Evolutionary conservation across 257 asterid species (phyloP).

Genomic region (Lycium barbarum): DNA sequence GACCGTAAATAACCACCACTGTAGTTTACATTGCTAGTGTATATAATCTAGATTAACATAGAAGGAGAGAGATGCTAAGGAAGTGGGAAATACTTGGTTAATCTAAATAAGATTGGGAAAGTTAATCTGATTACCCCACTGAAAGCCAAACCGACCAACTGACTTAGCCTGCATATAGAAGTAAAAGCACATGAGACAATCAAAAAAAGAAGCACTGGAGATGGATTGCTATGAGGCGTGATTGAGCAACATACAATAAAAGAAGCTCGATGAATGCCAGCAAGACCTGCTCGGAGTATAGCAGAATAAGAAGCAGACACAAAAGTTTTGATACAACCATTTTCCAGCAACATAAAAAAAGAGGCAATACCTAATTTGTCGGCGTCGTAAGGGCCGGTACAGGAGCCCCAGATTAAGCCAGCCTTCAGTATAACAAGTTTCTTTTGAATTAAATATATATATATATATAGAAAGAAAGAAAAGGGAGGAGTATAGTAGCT

Average conservation of each 20-base stretch:
- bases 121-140: constrained; percentile 59
- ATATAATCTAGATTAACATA: not conserved
- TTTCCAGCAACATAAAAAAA: not conserved
- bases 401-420: constrained; percentile 88
- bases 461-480: too few relatives aligned
- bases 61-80: not conserved
- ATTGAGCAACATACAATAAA: constrained; percentile 53
- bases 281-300: constrained; percentile 54
- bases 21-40: not conserved
- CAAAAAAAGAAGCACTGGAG: not conserved
- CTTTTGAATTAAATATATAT: not conserved
- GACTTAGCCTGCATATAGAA: constrained; percentile 62
- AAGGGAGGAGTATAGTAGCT: constrained; percentile 18
- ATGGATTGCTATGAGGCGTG: not conserved
- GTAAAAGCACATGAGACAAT: constrained; percentile 16
- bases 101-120: not conserved
- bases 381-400: constrained; percentile 74
- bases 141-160: constrained; percentile 61
- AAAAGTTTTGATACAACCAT: not conserved
- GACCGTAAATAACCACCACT: not conserved
- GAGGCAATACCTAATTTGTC: constrained; percentile 46
- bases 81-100: not conserved
- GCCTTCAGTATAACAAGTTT: constrained; percentile 56
- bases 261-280: constrained; percentile 60
- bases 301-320: not conserved